These are phyloP conservation scores for Leccinum subgranulosum DNA, from an alignment of 768 basidiomycete species.

Conservation along the genomic window DNA sequence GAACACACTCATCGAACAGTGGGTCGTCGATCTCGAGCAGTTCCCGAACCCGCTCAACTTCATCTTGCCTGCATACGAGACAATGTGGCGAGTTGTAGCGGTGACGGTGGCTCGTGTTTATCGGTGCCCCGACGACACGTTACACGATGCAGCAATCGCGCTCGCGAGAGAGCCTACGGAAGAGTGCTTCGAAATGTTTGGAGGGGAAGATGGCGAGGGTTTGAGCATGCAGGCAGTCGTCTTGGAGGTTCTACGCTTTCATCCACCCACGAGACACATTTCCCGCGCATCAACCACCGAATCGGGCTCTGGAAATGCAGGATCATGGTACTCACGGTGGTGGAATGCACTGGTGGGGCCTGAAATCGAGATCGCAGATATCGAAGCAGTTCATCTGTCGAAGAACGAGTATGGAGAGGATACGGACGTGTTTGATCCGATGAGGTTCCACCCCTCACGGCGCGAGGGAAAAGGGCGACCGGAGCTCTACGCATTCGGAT, in stretches of 20 bases:
- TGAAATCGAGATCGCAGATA: constrained; percentile 21
- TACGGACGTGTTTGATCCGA: constrained; percentile 45
- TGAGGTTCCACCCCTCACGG: constrained; percentile 34
- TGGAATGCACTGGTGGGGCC: constrained; percentile 11
- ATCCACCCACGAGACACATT: constrained; percentile 27
- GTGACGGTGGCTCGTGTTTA: constrained; percentile 35
- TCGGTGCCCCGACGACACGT: constrained; percentile 21
- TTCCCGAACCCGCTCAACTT: constrained; percentile 44
- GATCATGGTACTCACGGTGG: constrained; percentile 1
- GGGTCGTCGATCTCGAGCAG: constrained; percentile 34
- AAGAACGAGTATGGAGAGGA: constrained; percentile 21
- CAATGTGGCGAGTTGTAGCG: constrained; percentile 62
- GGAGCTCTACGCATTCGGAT: constrained; percentile 44
- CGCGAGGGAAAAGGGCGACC: constrained; percentile 13
- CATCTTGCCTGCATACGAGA: constrained; percentile 61
- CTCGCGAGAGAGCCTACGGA: constrained; percentile 26
- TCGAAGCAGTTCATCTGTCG: constrained; percentile 19
- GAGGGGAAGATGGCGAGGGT: constrained; percentile 1
- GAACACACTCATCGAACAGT: constrained; percentile 27
- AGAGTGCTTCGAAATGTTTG: constrained; percentile 13
- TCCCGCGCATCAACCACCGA: constrained; percentile 6
- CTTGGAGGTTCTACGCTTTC: constrained; percentile 28
- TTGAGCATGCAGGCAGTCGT: constrained; percentile 26
- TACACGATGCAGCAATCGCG: constrained; percentile 23
- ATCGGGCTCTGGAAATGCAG: not conserved